These are phyloP conservation scores for Fusarium verrucosum DNA, from an alignment of 2,329 filamentous ascomycete genomes.

Conservation along the genomic window DNA sequence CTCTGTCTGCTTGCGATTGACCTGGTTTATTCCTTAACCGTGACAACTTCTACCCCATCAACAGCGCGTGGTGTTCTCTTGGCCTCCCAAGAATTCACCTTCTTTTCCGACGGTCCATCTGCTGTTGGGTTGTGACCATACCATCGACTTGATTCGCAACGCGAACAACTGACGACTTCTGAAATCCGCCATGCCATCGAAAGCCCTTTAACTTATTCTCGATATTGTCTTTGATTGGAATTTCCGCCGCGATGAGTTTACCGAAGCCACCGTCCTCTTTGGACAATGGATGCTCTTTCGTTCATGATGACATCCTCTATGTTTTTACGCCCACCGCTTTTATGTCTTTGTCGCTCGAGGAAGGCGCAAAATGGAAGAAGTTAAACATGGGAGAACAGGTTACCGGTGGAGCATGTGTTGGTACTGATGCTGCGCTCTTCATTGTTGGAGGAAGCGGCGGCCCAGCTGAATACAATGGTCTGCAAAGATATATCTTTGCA, in stretches of 20 bases:
- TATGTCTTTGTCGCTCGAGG: conserved; percentile 73
- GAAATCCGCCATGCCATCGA: conserved; percentile 43
- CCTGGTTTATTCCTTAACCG: conserved; percentile 27
- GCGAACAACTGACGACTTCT: conserved; percentile 17
- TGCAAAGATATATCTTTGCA: conserved; percentile 73
- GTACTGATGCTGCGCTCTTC: conserved; percentile 75
- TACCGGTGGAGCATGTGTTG: conserved; percentile 80
- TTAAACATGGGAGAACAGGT: conserved; percentile 74
- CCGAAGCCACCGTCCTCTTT: conserved; percentile 76
- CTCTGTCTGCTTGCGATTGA: conserved; percentile 34
- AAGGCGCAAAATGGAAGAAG: conserved; percentile 76
- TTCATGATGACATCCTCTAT: conserved; percentile 85
- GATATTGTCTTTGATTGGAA: conserved; percentile 22
- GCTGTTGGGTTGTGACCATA: conserved; percentile 10
- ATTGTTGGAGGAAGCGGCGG: conserved; percentile 77
- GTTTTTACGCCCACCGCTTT: conserved; percentile 81
- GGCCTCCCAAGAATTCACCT: conserved; percentile 12
- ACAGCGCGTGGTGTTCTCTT: conserved; percentile 6
- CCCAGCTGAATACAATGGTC: conserved; percentile 70
- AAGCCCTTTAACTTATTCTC: conserved; percentile 22
- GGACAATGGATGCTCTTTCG: conserved; percentile 80
- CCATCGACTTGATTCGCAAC: conserved; percentile 23
- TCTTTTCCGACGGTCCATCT: conserved; percentile 1
- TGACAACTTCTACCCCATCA: conserved; percentile 23
- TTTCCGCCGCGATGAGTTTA: conserved; percentile 67